phyloP scores from a whole-genome alignment of 345 rosid genomes.

The Murraya koenigii region DNA sequence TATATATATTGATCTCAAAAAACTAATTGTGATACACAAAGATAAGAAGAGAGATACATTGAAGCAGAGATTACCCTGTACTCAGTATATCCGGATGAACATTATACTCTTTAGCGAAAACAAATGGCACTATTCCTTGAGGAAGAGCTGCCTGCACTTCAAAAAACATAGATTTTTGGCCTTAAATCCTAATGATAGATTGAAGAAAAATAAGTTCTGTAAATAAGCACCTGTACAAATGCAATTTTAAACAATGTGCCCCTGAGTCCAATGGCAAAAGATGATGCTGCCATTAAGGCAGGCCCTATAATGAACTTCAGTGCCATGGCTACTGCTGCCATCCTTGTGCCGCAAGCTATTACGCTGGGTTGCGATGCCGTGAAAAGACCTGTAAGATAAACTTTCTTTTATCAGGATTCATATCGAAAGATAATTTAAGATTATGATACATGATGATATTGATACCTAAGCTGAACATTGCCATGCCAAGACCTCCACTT shows the following conservation, averaged over 20 bases:
- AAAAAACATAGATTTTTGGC: neutral
- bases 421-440: neutral
- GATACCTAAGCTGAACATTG: constrained; percentile 94
- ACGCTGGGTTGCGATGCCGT: constrained; percentile 70
- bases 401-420: neutral
- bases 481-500: constrained; percentile 93
- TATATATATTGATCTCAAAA: constrained; percentile 5
- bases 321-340: constrained; percentile 51
- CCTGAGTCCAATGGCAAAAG: constrained; percentile 44
- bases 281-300: constrained; percentile 65
- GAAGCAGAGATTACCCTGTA: constrained; percentile 49
- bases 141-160: constrained; percentile 79
- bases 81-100: constrained; percentile 75
- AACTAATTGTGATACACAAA: neutral
- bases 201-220: neutral
- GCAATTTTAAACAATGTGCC: constrained; percentile 50
- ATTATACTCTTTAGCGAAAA: constrained; percentile 84
- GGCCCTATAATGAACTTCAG: constrained; percentile 71
- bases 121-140: constrained; percentile 88
- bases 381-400: constrained; percentile 58
- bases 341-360: constrained; percentile 67
- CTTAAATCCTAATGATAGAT: neutral
- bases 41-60: neutral
- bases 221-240: constrained; percentile 58
- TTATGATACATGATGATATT: constrained; percentile 27